Evolutionary conservation across 1,284 basidiomycete species (phyloP), one percentile per base, ranked within the genome.

Genomic region (Thelephora terrestris): DNA sequence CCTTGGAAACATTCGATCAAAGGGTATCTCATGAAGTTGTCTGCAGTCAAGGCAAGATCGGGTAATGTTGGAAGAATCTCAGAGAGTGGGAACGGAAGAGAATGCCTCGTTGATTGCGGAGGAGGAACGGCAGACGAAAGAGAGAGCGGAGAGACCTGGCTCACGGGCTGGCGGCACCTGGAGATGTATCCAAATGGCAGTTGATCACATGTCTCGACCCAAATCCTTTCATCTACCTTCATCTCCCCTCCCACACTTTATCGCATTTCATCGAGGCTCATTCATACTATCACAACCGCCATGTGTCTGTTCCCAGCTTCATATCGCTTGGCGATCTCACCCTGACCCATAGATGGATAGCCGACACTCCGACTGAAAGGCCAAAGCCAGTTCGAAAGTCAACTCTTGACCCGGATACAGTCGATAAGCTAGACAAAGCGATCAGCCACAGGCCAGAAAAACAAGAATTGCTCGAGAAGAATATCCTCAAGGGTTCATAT

Each of bases 401-500:
- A 32, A 66, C 68, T 32, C 49, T 75, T 48, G 71, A 73, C 56
- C 65, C 68, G 42, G 61, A 62, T 32, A 67, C 70, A 10, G 57
- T 66, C 39, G 55, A 70, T 48, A 71, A 68, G 55, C 71, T 87
- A 48, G 83, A 85, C 64, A 76, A 74, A 59, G 68, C 73, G 42
- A 68, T 85, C 46, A 69, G 66, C 38, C 66, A 73, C 24, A 71
- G 85, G 34, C 74, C 80, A 7, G 73, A 78, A 14, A 78, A 80
- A 58, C 63, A 74, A 40, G 79, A 86, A 49, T 71, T 90, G 38
- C 71, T 86, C 52, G 79, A 81, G 43, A 75, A 80, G 55, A 85
- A 85, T 59, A 87, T 89, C 52, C 72, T 89, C 52, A 88, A 88
- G 67, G 80, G 85, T 79, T 51, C 47, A 68, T 47, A 18, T 21